Base-by-base conservation (phyloP, 2,329 filamentous ascomycete genomes). In the Phialocephala subalpina region DNA sequence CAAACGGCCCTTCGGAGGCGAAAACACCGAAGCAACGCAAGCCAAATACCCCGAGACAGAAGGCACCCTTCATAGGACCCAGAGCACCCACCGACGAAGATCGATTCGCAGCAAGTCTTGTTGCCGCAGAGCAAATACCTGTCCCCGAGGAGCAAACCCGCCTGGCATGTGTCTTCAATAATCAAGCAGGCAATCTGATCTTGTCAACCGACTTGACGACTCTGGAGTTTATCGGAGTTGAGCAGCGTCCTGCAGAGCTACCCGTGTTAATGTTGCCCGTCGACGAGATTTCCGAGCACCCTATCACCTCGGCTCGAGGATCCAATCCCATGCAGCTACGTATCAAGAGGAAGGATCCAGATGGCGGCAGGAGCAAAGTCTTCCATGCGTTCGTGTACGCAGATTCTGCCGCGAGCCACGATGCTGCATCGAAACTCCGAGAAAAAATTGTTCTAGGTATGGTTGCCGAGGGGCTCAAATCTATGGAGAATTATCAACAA, bases 271-370 rank as follows among this genome's bases (percentile, higher is more conserved):
- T 57, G 20, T 56, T 73, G 29, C 64, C 64, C 42, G 60, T 76
- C 5, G 63, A 53, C 7, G 53, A 69, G 25, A 67, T 76, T 36
- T 55, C 64, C 7, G 63, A 71, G 9, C 70, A 73, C 27, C 74
- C 74, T 16, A 73, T 72, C 4, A 67, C 69, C 2, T 76, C 74
- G 4, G 63, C 68, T 18, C 60, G 62, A 42, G 73, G 74, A 3
- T 76, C 74, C 7, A 72, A 71, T 42, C 73, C 71, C n/a, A 75
- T 76, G 73, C 72, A 76, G 33, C 42, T 78, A 45, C 69, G 66
- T 14, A 61, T 76, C 22, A 71, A 69, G 35, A 57, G 59, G 5
- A 67, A 64, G 35, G 45, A 62, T 18, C 45, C 67, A 20, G 60
- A 67, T 16, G 65, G 58, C 1, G 52, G 69, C n/a, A 33, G n/a